Base-by-base conservation (phyloP, 2,329 filamentous ascomycete genomes). In the Microthyrium microscopicum region DNA sequence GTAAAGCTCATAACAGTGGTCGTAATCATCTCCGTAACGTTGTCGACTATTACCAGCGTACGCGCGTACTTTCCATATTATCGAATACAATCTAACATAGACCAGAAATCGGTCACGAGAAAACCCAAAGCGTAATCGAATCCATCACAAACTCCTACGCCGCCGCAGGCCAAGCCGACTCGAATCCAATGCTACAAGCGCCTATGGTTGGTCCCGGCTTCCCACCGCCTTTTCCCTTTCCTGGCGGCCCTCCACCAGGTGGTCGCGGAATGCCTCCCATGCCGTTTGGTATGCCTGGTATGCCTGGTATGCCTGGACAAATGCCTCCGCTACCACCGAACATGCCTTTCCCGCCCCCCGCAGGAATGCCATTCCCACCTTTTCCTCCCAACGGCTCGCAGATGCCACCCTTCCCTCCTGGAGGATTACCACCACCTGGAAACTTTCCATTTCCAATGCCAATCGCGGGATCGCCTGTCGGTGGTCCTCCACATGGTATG, bases 11-110 rank as follows among this genome's bases (percentile, higher is more conserved):
- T 61, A 98, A 98, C 66, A 79, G 74, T 54, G 89, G 89, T 41
- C 75, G 87, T 48, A 98, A 98, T 62, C 89, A 98, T 54, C 63
- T 98, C 41, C 81, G 89, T 51, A 98, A 98, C 57, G 89, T 98
- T 20, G 78, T 94, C 47, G 85, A 94, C 54, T 98, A 98, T 62
- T 98, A 98, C 58, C 85, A 95, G 62, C 84, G 80, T 85, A 59
- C 38, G 66, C 8, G 18, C 5, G 20, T 7, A 13, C 13, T 5
- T 4, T 20, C n/a, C 17, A 4, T 17, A 22, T 11, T 18, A 5
- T 20, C 15, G 13, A 28, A 4, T n/a, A 34, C 33, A 26, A 19
- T 31, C 18, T 19, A 12, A 15, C 30, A 26, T 20, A 7, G 20
- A 9, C 17, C 50, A 87, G 82, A 95, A 63, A 95, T 98, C 55